These are phyloP conservation scores for Curvularia sp. DNA, from an alignment of 2,329 filamentous ascomycete species.

Conservation along the genomic window DNA sequence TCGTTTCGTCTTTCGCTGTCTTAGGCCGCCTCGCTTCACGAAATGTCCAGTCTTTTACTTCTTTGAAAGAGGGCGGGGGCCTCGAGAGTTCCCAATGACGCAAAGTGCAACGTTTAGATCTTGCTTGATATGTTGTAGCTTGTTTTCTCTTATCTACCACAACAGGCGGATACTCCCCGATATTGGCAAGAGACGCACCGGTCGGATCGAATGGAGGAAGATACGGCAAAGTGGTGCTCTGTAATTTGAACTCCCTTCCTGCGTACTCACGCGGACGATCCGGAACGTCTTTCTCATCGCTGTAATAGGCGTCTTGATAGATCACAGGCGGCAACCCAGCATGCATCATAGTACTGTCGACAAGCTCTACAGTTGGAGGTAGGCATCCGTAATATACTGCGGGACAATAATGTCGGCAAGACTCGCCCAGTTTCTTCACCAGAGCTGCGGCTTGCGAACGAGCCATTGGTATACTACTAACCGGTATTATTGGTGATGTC, in stretches of 20 bases:
- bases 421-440: constrained; percentile 21
- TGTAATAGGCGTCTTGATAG: constrained; percentile 87
- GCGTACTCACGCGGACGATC: constrained; percentile 81
- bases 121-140: constrained; percentile 59
- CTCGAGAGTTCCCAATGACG: constrained; percentile 78
- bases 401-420: constrained; percentile 27
- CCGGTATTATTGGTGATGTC: constrained; percentile 27
- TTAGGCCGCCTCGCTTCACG: constrained; percentile 41
- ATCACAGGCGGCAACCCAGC: constrained; percentile 70
- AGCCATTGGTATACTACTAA: constrained; percentile 26
- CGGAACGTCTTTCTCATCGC: constrained; percentile 82
- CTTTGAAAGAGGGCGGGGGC: constrained; percentile 71
- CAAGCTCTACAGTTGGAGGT: constrained; percentile 55
- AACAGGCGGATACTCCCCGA: constrained; percentile 60
- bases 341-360: constrained; percentile 65
- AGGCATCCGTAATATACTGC: constrained; percentile 48
- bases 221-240: constrained; percentile 77
- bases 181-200: constrained; percentile 63
- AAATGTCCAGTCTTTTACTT: constrained; percentile 74
- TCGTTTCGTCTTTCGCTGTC: constrained; percentile 12
- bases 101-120: constrained; percentile 66
- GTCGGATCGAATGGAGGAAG: constrained; percentile 78
- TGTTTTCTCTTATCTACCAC: constrained; percentile 61
- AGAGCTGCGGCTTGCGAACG: constrained; percentile 30
- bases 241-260: constrained; percentile 81